These are phyloP conservation scores for Colletotrichum godetiae DNA, from an alignment of 2,329 filamentous ascomycete species.

Conservation along the genomic window DNA sequence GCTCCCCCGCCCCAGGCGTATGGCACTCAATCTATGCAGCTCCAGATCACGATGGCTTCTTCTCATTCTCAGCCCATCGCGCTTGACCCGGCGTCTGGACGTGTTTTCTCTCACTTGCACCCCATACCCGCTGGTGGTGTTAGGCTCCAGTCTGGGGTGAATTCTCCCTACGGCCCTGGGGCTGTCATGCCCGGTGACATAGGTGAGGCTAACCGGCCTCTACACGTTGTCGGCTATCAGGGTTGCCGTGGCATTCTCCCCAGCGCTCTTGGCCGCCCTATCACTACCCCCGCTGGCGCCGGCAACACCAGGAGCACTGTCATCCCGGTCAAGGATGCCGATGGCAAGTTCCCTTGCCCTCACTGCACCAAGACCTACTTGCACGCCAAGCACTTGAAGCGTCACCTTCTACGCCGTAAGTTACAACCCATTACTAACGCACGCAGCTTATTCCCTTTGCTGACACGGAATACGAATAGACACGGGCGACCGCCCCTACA, in stretches of 20 bases:
- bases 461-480: conserved; percentile 64
- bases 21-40: conserved; percentile 71
- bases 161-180: too few relatives aligned
- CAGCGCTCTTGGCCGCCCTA: too few relatives aligned
- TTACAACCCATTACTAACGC: conserved; percentile 46
- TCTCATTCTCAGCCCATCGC: conserved; percentile 82
- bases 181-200: too few relatives aligned
- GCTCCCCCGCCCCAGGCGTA: conserved; percentile 66
- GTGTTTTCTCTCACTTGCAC: too few relatives aligned
- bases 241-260: too few relatives aligned
- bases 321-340: too few relatives aligned
- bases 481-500: conserved; percentile 97
- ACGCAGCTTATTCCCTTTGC: conserved; percentile 26
- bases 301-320: too few relatives aligned
- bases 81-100: conserved; percentile 72
- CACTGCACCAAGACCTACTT: conserved; percentile 99
- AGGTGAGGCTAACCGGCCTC: too few relatives aligned
- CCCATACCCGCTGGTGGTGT: too few relatives aligned
- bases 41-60: conserved; percentile 73
- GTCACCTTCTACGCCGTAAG: conserved; percentile 95
- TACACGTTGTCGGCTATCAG: too few relatives aligned
- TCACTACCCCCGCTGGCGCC: too few relatives aligned
- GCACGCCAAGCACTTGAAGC: conserved; percentile 96
- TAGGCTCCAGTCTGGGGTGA: too few relatives aligned
- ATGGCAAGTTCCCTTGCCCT: conserved; percentile 97